phyloP scores from a whole-genome alignment of 768 basidiomycete species.

The Strobilomyces echinocephalus region DNA sequence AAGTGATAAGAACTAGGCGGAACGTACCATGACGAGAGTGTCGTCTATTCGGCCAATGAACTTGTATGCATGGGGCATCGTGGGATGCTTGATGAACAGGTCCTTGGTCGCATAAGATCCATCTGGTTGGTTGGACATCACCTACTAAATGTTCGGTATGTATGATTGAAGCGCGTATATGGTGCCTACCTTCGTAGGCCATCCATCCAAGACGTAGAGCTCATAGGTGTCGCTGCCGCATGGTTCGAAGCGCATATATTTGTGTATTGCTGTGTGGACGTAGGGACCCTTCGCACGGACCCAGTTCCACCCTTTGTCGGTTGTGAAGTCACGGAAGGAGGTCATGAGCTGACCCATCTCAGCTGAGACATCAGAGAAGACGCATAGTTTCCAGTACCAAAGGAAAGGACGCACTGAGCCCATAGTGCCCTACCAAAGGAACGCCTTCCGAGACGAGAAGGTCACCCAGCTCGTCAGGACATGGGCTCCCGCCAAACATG shows the following conservation, averaged over 20 bases:
- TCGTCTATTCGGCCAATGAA: conserved; percentile 49
- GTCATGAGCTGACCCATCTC: conserved; percentile 41
- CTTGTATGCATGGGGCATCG: conserved; percentile 38
- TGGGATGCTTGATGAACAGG: conserved; percentile 41
- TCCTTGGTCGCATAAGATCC: conserved; percentile 54
- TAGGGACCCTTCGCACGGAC: conserved; percentile 32
- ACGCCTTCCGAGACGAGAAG: conserved; percentile 45
- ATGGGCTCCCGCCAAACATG: conserved; percentile 47
- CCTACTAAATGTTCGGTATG: conserved; percentile 7
- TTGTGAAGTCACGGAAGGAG: conserved; percentile 43
- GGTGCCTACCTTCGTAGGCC: conserved; percentile 41
- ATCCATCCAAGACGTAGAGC: conserved; percentile 47
- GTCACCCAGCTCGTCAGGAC: conserved; percentile 52
- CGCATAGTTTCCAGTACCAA: not conserved
- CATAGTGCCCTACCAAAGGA: conserved; percentile 45
- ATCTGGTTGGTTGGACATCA: conserved; percentile 42
- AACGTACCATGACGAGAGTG: conserved; percentile 39
- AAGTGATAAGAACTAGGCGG: not conserved
- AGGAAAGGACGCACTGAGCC: conserved; percentile 36
- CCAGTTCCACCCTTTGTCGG: conserved; percentile 57
- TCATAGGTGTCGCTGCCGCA: conserved; percentile 41
- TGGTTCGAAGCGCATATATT: conserved; percentile 42
- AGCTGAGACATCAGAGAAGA: conserved; percentile 1
- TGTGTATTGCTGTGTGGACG: conserved; percentile 11
- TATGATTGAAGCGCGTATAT: not conserved